Evolutionary conservation across 1,284 basidiomycete genomes (phyloP), one percentile per base, ranked within the genome.

Genomic region (Veloboletus limbatus): DNA sequence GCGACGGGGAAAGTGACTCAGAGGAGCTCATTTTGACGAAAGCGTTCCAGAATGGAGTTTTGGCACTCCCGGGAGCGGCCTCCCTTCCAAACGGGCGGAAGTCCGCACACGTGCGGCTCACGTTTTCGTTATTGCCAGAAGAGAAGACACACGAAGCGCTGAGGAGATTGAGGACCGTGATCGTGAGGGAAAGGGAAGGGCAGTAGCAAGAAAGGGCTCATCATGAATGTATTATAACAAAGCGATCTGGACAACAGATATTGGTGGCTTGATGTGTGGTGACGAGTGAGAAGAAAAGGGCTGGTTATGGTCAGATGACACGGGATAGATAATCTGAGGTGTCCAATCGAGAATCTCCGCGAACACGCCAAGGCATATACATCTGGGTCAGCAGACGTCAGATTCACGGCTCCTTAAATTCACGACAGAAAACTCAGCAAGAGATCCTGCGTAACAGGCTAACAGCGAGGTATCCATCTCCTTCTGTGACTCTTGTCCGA

Each of bases 1-100:
- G 69, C 8, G 78, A 42, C 14, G 38, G 38, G 25, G 72, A 75
- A 35, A 77, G 76, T 17, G 90, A 96, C 67, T 88, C 87, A 2
- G 79, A 80, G 55, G 66, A 72, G n/a, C 63, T 95, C 38, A 88
- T 95, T 58, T 73, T 77, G 42, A 83, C 79, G 22, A 83, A 84
- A 55, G 91, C 89, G 2, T 72, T 88, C 36, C 79, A 81, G 48
- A 81, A 81, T 44, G 91, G 91, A 17, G 88, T 96, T 4, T 76
- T 96, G 20, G 91, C 88, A 18, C 78, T 96, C 4, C 93, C 92
- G 3, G 89, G 88, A 1, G 79, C 74, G 4, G 71, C 74, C 4
- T 91, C 91, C 69, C 72, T 85, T 53, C 87, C 88, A 2, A 81
- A 77, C 42, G 79, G 79, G 11, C 68, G 74, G 20, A 79, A 75